Percentiles rank a stretch among this genome's conserved stretches.
phyloP scores from a whole-genome alignment of 1,284 basidiomycete species.

The Malassezia pachydermatis region DNA sequence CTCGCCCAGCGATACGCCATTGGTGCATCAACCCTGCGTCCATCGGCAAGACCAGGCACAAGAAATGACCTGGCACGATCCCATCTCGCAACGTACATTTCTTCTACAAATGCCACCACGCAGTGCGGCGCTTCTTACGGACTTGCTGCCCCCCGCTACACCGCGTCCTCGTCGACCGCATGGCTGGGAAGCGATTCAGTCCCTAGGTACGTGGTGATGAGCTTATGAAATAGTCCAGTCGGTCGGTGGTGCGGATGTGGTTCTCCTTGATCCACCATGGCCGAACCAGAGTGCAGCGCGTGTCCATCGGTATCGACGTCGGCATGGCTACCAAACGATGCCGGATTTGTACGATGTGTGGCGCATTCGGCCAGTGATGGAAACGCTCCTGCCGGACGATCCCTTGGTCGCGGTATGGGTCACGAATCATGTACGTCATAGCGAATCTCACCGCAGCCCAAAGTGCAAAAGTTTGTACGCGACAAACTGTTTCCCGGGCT shows the following conservation, averaged over 20 bases:
- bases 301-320: neutral
- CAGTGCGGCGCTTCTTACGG: constrained; percentile 14
- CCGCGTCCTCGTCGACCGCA: neutral
- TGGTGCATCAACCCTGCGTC: no score
- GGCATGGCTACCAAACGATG: constrained; percentile 10
- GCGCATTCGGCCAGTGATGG: constrained; percentile 14
- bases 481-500: constrained; percentile 17
- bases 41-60: no score
- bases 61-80: no score
- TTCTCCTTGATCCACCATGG: constrained; percentile 21
- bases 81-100: no score
- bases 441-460: constrained; percentile 5
- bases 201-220: constrained; percentile 5
- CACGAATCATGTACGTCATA: constrained; percentile 14
- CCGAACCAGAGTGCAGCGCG: constrained; percentile 18
- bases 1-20: no score
- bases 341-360: constrained; percentile 20
- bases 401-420: constrained; percentile 20
- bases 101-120: constrained; percentile 5
- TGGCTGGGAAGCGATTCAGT: constrained; percentile 4
- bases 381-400: constrained; percentile 10
- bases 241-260: constrained; percentile 11
- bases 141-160: constrained; percentile 12
- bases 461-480: constrained; percentile 13
- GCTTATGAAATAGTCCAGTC: neutral